Percentiles rank a stretch among this genome's conserved stretches.
These are phyloP conservation scores for Triticum dicoccoides DNA, from an alignment of 176 grass and related monocot genomes.

Conservation along the genomic window DNA sequence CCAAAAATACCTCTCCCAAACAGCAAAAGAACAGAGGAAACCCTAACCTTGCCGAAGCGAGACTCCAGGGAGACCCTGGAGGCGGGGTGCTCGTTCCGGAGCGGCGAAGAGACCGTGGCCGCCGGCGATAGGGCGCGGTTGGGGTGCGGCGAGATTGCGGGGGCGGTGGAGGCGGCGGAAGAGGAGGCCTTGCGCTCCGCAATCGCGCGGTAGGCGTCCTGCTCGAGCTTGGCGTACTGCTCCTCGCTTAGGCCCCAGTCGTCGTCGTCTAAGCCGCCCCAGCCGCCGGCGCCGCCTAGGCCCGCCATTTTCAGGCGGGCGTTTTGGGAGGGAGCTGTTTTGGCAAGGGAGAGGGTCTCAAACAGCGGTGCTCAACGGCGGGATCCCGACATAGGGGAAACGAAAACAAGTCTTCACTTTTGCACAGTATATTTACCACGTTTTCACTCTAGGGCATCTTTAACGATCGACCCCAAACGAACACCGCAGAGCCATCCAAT, in stretches of 20 bases:
- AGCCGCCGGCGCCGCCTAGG: conserved; percentile 18
- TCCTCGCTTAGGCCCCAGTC: conserved; percentile 86
- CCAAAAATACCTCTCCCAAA: neutral
- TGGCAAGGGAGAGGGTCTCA: neutral
- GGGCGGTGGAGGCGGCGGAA: conserved; percentile 44
- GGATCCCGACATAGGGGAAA: too few relatives aligned
- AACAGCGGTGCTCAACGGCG: too few relatives aligned
- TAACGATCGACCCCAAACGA: too few relatives aligned
- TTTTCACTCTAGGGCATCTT: too few relatives aligned
- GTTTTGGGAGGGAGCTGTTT: neutral
- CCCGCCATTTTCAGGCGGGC: conserved; percentile 36
- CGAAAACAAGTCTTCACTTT: too few relatives aligned
- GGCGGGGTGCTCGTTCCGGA: conserved; percentile 37
- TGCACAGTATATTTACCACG: too few relatives aligned
- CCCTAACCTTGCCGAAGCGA: conserved; percentile 58
- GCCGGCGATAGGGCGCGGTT: conserved; percentile 19
- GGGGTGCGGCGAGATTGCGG: conserved; percentile 38
- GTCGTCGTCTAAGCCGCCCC: conserved; percentile 16
- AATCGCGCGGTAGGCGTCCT: conserved; percentile 73
- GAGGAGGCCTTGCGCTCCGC: conserved; percentile 71
- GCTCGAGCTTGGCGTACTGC: conserved; percentile 78
- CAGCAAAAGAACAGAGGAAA: neutral
- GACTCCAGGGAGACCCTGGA: conserved; percentile 47
- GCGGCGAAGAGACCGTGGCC: conserved; percentile 4
- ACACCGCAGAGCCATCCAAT: too few relatives aligned